Percentiles rank a stretch among this genome's conserved stretches.
Evolutionary conservation across 306 rosid species (phyloP).

Genomic region (Vicia faba): DNA sequence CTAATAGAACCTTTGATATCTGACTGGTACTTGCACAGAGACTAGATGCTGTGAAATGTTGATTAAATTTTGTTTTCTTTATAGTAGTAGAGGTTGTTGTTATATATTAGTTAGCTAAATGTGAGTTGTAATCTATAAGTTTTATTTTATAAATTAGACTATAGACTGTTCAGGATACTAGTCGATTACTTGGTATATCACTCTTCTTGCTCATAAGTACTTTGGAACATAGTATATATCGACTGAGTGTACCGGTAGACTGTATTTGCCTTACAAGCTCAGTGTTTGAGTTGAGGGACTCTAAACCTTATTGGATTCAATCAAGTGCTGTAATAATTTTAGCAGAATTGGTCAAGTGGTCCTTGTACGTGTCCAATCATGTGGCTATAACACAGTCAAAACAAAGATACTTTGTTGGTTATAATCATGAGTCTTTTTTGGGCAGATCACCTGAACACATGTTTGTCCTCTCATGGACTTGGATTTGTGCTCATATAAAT

Average conservation of each 20-base stretch:
- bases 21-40: background rate
- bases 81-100: background rate
- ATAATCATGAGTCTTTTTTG: no score
- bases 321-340: no score
- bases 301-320: no score
- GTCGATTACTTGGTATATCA: background rate
- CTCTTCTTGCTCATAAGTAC: background rate
- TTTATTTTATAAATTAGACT: background rate
- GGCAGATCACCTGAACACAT: no score
- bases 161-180: background rate
- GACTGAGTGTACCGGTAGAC: background rate
- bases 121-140: background rate
- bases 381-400: no score
- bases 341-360: no score
- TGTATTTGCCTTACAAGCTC: no score
- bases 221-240: background rate
- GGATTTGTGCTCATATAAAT: no score
- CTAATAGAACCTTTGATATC: constrained; percentile 3
- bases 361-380: no score
- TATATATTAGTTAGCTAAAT: background rate
- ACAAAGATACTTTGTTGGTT: no score
- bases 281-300: no score
- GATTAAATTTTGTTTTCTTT: constrained; percentile 6
- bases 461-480: no score
- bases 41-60: background rate